These are phyloP conservation scores for Salvia splendens DNA, from an alignment of 257 asterid genomes.

Conservation along the genomic window DNA sequence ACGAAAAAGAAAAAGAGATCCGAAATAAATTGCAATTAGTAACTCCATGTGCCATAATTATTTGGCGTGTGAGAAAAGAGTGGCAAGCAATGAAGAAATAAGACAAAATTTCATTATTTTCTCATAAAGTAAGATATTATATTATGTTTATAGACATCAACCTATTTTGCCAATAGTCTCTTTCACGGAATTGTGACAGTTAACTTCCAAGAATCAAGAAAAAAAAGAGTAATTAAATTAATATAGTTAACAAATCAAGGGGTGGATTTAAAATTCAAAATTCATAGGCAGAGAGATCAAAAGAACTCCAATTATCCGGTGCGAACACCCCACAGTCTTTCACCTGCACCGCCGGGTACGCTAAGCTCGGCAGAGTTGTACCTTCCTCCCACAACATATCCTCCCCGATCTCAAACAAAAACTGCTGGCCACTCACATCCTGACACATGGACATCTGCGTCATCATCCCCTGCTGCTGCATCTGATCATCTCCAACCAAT, in stretches of 20 bases:
- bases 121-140: constrained; percentile 28
- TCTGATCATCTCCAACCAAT: constrained; percentile 31
- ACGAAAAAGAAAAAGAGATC: not conserved
- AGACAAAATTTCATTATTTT: constrained; percentile 36
- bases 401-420: constrained; percentile 49
- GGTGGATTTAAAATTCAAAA: constrained; percentile 36
- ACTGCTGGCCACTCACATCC: constrained; percentile 40
- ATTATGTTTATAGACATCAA: constrained; percentile 26
- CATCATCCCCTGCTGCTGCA: constrained; percentile 23
- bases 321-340: constrained; percentile 53
- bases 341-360: constrained; percentile 41
- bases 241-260: constrained; percentile 27
- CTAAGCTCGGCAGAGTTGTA: constrained; percentile 41
- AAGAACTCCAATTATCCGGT: constrained; percentile 51
- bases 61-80: constrained; percentile 25
- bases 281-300: constrained; percentile 58
- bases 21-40: constrained; percentile 28
- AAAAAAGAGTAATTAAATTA: not conserved
- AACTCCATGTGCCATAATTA: constrained; percentile 43
- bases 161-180: constrained; percentile 35
- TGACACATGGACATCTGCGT: constrained; percentile 31
- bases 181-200: constrained; percentile 35
- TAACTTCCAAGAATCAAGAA: constrained; percentile 40
- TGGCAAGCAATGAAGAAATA: constrained; percentile 11
- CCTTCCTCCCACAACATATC: constrained; percentile 45